phyloP scores from a whole-genome alignment of 306 rosid species.

The Vachellia pachyceras region DNA sequence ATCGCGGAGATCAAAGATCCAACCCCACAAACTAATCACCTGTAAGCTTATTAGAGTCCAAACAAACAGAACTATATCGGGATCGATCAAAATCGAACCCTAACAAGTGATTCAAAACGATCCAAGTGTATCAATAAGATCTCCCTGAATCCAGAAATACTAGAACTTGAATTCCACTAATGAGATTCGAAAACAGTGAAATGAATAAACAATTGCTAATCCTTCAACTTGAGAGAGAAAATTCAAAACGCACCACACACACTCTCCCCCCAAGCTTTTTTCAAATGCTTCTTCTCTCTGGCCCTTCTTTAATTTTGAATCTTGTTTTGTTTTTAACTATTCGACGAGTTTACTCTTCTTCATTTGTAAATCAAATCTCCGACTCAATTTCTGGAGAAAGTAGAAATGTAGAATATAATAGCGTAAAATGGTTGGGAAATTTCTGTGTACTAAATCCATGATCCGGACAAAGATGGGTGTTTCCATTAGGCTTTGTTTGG shows the following conservation, averaged over 20 bases:
- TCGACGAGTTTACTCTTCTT: neutral
- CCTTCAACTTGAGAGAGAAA: slow-evolving; percentile 13
- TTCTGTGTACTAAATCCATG: neutral
- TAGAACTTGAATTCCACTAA: neutral
- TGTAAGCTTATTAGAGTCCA: slow-evolving; percentile 15
- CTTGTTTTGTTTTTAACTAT: neutral
- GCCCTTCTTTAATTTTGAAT: neutral
- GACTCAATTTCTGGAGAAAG: neutral
- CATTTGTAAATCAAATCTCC: neutral
- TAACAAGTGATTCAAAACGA: slow-evolving; percentile 35
- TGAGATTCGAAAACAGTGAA: neutral
- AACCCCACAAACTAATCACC: neutral
- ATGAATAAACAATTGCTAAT: neutral
- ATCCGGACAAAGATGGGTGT: neutral
- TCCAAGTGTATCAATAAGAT: slow-evolving; percentile 42
- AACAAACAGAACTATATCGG: neutral
- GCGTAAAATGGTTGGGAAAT: neutral
- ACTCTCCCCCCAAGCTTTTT: neutral
- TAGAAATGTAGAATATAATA: neutral
- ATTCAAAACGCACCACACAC: slow-evolving; percentile 31
- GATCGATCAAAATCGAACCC: slow-evolving; percentile 60
- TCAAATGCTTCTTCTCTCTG: neutral
- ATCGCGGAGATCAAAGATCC: slow-evolving; percentile 51
- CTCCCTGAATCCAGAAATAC: slow-evolving; percentile 35
- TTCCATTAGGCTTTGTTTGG: too few species aligned